Percentiles rank a stretch among this genome's conserved stretches.
Evolutionary conservation across 306 rosid species (phyloP).

Genomic region (Hippophae tibetana): DNA sequence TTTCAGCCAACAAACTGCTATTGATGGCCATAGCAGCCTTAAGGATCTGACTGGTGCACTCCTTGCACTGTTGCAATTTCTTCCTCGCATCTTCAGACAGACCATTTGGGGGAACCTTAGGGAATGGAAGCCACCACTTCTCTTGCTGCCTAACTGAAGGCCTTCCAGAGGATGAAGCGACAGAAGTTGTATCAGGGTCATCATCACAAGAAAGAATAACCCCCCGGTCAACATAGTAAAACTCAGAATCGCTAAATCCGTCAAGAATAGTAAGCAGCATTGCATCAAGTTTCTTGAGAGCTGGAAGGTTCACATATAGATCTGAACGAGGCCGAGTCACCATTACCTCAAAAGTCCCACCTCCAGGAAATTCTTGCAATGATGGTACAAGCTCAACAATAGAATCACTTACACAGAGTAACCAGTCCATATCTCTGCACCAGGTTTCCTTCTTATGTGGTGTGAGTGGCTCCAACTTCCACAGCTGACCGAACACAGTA

Average conservation of each 20-base stretch:
- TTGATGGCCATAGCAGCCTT: slow-evolving; percentile 51
- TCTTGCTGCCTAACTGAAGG: slow-evolving; percentile 25
- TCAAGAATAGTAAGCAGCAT: slow-evolving; percentile 39
- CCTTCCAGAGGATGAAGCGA: slow-evolving; percentile 15
- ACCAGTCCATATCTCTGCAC: slow-evolving; percentile 43
- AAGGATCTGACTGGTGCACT: slow-evolving; percentile 39
- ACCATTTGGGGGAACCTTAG: slow-evolving; percentile 34
- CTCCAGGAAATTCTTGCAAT: slow-evolving; percentile 31
- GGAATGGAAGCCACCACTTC: slow-evolving; percentile 43
- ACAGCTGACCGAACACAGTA: slow-evolving; percentile 36
- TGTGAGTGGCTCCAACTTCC: slow-evolving; percentile 38
- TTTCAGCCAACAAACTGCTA: slow-evolving; percentile 26
- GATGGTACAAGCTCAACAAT: slow-evolving; percentile 44
- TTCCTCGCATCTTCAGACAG: slow-evolving; percentile 28
- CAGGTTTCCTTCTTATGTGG: slow-evolving; percentile 35
- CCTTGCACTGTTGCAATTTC: slow-evolving; percentile 33
- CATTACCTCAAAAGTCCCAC: slow-evolving; percentile 41
- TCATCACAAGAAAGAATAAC: slow-evolving; percentile 21
- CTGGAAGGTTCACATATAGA: slow-evolving; percentile 34
- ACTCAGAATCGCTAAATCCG: slow-evolving; percentile 28
- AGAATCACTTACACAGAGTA: slow-evolving; percentile 34
- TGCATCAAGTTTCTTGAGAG: slow-evolving; percentile 40
- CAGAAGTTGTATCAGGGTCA: slow-evolving; percentile 7
- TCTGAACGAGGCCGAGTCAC: slow-evolving; percentile 34
- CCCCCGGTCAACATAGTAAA: slow-evolving; percentile 34